These are phyloP conservation scores for Urochloa ruziziensis DNA, from an alignment of 176 grass and related monocot genomes.

Conservation along the genomic window DNA sequence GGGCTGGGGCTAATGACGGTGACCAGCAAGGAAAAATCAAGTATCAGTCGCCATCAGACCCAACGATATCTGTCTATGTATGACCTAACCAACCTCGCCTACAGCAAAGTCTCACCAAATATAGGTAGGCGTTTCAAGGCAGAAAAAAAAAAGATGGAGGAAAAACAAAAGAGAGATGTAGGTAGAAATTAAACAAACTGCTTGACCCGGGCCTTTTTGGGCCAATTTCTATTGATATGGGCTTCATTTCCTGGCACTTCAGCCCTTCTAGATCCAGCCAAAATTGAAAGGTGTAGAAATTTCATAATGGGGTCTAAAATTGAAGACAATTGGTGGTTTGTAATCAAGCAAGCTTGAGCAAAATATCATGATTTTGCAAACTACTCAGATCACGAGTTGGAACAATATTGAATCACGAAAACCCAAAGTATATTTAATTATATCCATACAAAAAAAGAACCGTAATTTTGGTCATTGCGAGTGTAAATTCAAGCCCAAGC, in stretches of 20 bases:
- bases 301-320: not conserved
- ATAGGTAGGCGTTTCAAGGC: not conserved
- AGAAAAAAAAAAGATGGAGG: not conserved
- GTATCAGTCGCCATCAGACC: constrained; percentile 14
- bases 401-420: too few species aligned
- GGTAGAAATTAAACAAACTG: not conserved
- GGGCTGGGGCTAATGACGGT: not conserved
- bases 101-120: constrained; percentile 24
- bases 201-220: not conserved
- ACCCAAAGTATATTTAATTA: too few species aligned
- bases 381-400: too few species aligned
- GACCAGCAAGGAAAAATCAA: constrained; percentile 16
- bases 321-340: too few species aligned
- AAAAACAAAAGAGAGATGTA: not conserved
- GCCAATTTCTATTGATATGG: not conserved
- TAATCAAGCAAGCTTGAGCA: too few species aligned
- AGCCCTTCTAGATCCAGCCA: not conserved
- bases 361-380: too few species aligned
- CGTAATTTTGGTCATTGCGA: not conserved
- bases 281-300: not conserved
- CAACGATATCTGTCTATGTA: not conserved
- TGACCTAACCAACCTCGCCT: not conserved
- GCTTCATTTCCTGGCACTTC: not conserved
- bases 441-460: not conserved
- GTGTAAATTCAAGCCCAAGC: not conserved